These are phyloP conservation scores for Nicotiana rustica DNA, from an alignment of 305 asterid genomes.

Conservation along the genomic window DNA sequence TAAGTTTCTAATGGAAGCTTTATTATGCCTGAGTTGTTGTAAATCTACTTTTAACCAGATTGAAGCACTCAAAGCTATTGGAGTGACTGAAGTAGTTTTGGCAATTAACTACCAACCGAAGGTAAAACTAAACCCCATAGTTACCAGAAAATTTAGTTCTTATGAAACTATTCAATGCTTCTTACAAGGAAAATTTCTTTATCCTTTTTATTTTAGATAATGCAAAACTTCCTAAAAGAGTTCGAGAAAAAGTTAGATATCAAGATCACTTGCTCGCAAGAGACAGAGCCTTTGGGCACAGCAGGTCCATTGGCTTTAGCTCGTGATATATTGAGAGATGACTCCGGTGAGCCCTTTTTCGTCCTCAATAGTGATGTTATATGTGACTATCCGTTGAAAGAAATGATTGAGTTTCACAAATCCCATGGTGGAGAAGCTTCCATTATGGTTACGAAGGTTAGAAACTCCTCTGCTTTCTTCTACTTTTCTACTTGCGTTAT, in stretches of 20 bases:
- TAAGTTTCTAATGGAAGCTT: not conserved
- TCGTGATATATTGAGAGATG: conserved; percentile 75
- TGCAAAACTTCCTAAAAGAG: conserved; percentile 92
- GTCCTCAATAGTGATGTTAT: conserved; percentile 94
- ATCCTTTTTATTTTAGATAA: conserved; percentile 53
- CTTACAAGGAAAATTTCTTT: conserved; percentile 29
- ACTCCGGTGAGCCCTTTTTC: conserved; percentile 84
- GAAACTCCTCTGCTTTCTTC: not conserved
- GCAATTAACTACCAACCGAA: conserved; percentile 96
- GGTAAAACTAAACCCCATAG: conserved; percentile 48
- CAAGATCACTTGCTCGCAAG: conserved; percentile 88
- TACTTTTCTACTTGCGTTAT: conserved; percentile 10
- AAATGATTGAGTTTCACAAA: conserved; percentile 87
- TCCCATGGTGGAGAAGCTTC: conserved; percentile 96
- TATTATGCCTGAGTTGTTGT: conserved; percentile 7
- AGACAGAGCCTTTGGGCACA: conserved; percentile 94
- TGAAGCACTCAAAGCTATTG: conserved; percentile 88
- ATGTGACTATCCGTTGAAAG: conserved; percentile 81
- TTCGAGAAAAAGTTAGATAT: conserved; percentile 83
- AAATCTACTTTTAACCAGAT: conserved; percentile 55
- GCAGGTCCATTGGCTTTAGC: conserved; percentile 98
- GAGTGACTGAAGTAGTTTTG: conserved; percentile 91
- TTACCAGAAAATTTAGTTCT: conserved; percentile 2
- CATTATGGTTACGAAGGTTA: conserved; percentile 88
- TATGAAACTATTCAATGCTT: not conserved